These are phyloP conservation scores for Aspergillus kassunensis DNA, from an alignment of 495 filamentous ascomycete genomes.

Conservation along the genomic window DNA sequence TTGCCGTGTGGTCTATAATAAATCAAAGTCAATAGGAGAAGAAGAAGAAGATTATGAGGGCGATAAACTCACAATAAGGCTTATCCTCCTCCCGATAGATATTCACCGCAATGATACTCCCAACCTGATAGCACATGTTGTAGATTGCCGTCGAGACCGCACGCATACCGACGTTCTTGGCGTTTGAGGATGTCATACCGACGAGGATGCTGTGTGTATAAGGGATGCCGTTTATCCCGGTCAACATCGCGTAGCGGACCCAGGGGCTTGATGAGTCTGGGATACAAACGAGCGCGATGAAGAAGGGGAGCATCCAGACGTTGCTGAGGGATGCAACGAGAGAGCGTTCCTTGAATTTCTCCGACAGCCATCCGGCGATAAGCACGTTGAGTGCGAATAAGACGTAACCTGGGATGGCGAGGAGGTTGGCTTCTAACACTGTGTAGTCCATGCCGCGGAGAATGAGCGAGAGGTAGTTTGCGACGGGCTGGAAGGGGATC, in stretches of 20 bases:
- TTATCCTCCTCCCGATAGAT: constrained; percentile 49
- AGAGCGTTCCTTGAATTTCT: constrained; percentile 38
- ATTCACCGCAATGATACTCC: constrained; percentile 44
- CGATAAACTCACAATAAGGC: constrained; percentile 32
- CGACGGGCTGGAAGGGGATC: constrained; percentile 40
- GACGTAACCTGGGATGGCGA: constrained; percentile 45
- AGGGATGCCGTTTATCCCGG: constrained; percentile 40
- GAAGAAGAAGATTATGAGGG: no score
- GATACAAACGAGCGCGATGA: constrained; percentile 39
- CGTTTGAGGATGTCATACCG: constrained; percentile 50
- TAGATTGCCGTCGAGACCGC: constrained; percentile 23
- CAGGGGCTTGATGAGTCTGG: constrained; percentile 30
- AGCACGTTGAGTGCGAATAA: constrained; percentile 35
- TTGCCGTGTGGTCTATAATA: constrained; percentile 22
- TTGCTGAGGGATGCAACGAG: constrained; percentile 37
- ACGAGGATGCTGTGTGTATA: constrained; percentile 55
- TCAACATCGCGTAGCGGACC: constrained; percentile 41
- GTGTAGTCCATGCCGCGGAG: constrained; percentile 44
- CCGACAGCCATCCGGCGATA: constrained; percentile 35
- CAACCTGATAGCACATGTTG: constrained; percentile 35
- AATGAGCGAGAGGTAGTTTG: constrained; percentile 44
- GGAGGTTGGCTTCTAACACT: constrained; percentile 45
- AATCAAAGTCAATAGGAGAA: constrained; percentile 2
- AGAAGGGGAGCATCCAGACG: constrained; percentile 46
- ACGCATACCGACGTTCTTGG: constrained; percentile 39